phyloP scores from a whole-genome alignment of 306 rosid species.

The Sphenostylis stenocarpa region DNA sequence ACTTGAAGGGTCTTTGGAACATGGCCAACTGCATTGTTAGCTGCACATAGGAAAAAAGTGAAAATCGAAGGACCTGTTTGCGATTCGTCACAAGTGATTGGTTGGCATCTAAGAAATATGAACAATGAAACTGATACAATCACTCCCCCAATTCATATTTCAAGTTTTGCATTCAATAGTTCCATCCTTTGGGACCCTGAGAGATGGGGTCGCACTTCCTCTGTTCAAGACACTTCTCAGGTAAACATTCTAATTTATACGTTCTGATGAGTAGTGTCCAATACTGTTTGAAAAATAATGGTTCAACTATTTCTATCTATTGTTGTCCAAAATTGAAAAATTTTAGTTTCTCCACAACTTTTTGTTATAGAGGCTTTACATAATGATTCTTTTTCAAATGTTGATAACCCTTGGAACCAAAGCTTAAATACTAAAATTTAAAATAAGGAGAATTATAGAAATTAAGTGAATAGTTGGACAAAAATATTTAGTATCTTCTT shows the following conservation, averaged over 20 bases:
- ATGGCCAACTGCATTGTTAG: conserved; percentile 81
- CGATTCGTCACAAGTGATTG: conserved; percentile 84
- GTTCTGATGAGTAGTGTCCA: neutral
- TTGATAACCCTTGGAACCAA: neutral
- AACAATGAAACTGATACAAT: conserved; percentile 54
- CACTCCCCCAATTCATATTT: conserved; percentile 69
- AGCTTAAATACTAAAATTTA: neutral
- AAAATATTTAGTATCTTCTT: neutral
- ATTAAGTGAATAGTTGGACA: neutral
- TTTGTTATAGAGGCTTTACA: neutral
- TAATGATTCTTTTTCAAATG: neutral
- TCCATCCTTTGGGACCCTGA: conserved; percentile 96
- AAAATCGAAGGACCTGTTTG: conserved; percentile 90
- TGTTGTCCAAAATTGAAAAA: too few relatives aligned
- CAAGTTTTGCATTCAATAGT: conserved; percentile 91
- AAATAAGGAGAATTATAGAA: neutral
- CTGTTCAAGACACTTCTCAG: conserved; percentile 83
- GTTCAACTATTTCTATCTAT: too few relatives aligned
- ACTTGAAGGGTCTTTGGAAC: conserved; percentile 79
- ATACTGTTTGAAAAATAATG: neutral
- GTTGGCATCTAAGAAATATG: conserved; percentile 81
- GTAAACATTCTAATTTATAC: conserved; percentile 35
- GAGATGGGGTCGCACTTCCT: conserved; percentile 96
- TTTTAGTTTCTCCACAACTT: neutral
- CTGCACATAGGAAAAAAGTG: conserved; percentile 66